These are phyloP conservation scores for Leishmania tropica DNA, from an alignment of 208 protist genomes.

Conservation along the genomic window DNA sequence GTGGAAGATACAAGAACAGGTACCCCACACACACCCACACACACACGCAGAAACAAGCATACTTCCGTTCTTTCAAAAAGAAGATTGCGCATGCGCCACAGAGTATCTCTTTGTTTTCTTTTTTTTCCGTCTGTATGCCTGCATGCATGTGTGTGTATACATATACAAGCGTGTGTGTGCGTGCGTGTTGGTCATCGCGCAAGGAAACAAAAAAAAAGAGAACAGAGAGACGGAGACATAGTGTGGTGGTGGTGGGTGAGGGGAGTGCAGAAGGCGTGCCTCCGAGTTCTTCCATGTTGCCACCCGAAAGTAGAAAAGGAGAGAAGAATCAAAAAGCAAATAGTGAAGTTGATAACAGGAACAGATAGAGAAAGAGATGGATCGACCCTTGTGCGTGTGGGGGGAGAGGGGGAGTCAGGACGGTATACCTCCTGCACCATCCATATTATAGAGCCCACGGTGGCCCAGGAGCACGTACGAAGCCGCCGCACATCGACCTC, in stretches of 20 bases:
- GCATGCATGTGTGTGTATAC: background rate
- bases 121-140: no score
- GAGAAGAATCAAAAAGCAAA: background rate
- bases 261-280: background rate
- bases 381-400: background rate
- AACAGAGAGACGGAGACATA: background rate
- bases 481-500: background rate
- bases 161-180: background rate
- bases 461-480: background rate
- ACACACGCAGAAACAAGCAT: background rate
- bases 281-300: background rate
- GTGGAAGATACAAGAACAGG: background rate
- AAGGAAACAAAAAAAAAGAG: background rate
- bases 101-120: background rate
- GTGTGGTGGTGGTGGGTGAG: no score
- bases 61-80: background rate
- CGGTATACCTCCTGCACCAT: background rate
- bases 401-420: background rate
- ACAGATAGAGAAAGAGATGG: background rate
- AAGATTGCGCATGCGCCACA: background rate
- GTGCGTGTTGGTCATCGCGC: background rate
- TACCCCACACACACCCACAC: background rate
- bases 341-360: background rate
- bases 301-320: background rate
- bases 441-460: conserved; percentile 4